These are phyloP conservation scores for Exophiala spinifera DNA, from an alignment of 2,329 filamentous ascomycete species.

Conservation along the genomic window DNA sequence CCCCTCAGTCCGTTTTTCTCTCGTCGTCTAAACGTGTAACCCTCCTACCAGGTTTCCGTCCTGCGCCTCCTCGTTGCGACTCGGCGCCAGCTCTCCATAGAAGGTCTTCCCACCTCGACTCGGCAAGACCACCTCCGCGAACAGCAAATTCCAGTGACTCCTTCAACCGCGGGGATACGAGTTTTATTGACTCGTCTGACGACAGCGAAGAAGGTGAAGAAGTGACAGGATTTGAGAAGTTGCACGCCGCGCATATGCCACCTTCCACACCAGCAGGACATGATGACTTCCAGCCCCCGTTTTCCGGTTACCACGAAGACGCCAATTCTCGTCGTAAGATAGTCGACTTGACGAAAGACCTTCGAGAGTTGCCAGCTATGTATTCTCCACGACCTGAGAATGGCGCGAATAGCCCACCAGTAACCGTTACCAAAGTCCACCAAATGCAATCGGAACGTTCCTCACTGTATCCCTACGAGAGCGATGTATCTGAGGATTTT, in stretches of 20 bases:
- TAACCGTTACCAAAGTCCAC: not conserved
- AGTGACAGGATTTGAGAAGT: not conserved
- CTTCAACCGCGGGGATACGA: conserved; percentile 1
- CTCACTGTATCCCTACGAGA: conserved; percentile 1
- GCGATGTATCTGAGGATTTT: conserved; percentile 3
- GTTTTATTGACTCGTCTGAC: conserved; percentile 15
- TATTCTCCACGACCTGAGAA: not conserved
- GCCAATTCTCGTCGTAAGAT: too few species aligned
- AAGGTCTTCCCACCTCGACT: not conserved
- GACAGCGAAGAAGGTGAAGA: conserved; percentile 8
- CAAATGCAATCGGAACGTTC: not conserved
- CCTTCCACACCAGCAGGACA: not conserved
- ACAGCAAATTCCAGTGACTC: not conserved
- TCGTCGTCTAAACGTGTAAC: not conserved
- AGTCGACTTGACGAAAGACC: not conserved
- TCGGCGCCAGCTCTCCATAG: not conserved
- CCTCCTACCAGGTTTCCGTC: not conserved
- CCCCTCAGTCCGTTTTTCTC: not conserved
- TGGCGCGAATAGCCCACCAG: not conserved
- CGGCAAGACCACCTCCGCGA: not conserved
- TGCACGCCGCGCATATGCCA: not conserved
- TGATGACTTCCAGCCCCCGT: not conserved
- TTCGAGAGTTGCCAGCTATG: not conserved
- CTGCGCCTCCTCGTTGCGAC: not conserved
- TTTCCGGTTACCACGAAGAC: not conserved